Percentiles rank a stretch among this genome's conserved stretches.
Conservation (phyloP, 2,329 filamentous ascomycete species). For the Aspergillus pseudoterreus region DNA sequence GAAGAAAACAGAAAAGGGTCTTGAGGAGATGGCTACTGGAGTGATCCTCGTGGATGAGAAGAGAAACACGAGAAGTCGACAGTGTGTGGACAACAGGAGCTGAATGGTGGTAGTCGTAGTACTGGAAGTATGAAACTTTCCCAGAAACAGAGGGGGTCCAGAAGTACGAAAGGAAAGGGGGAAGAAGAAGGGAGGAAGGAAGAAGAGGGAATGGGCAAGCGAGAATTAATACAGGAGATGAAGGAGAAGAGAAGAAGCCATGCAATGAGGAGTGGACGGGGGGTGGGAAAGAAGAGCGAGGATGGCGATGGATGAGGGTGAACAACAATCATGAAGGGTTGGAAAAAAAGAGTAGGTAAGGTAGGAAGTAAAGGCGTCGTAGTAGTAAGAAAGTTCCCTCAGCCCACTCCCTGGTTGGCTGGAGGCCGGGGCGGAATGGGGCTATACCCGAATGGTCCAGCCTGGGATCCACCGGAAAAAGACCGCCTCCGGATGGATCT, state of each 20-base stretch:
- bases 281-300: constrained; percentile 1
- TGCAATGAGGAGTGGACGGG: background rate
- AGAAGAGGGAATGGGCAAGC: background rate
- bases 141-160: constrained; percentile 5
- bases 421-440: background rate
- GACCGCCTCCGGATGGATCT: constrained; percentile 12
- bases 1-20: background rate
- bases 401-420: background rate
- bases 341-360: background rate
- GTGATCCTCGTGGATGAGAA: background rate
- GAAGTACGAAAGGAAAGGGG: constrained; percentile 4
- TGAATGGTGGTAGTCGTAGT: constrained; percentile 11
- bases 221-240: background rate
- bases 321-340: constrained; percentile 1
- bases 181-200: constrained; percentile 8
- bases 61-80: background rate
- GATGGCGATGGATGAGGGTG: background rate
- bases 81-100: constrained; percentile 1
- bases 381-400: background rate
- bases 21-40: background rate
- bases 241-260: too few species aligned
- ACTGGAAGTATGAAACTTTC: constrained; percentile 12
- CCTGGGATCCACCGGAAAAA: constrained; percentile 9
- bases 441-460: background rate
- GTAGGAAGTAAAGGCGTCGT: background rate